phyloP scores from a whole-genome alignment of 257 asterid species.

The Asclepias syriaca region DNA sequence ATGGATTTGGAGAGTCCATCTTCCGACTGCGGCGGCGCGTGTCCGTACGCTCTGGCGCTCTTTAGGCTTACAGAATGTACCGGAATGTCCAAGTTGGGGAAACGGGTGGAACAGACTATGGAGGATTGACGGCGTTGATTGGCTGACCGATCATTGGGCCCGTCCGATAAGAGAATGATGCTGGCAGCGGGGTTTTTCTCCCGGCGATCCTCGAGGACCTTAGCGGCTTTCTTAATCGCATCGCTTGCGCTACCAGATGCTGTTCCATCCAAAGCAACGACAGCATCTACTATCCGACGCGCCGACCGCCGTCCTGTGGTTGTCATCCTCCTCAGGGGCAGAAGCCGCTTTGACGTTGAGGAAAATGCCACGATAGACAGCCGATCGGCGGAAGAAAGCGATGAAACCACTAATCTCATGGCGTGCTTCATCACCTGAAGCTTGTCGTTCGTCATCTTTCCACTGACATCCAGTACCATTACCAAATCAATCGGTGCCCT shows the following conservation, averaged over 20 bases:
- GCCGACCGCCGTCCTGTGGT: conserved; percentile 69
- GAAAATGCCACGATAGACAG: conserved; percentile 92
- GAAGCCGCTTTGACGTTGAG: conserved; percentile 68
- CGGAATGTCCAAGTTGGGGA: conserved; percentile 49
- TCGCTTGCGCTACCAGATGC: conserved; percentile 52
- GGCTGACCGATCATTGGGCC: conserved; percentile 32
- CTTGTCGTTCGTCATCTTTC: conserved; percentile 50
- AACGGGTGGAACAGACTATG: conserved; percentile 54
- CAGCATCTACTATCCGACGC: conserved; percentile 78
- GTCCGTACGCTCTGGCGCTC: conserved; percentile 28
- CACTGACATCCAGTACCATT: conserved; percentile 66
- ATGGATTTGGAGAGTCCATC: conserved; percentile 38
- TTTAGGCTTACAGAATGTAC: conserved; percentile 51
- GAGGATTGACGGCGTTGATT: conserved; percentile 22
- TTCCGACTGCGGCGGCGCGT: conserved; percentile 29
- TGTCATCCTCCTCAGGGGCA: conserved; percentile 82
- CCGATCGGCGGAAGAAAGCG: conserved; percentile 76
- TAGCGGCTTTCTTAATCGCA: conserved; percentile 82
- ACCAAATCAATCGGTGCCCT: conserved; percentile 84
- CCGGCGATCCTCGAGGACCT: conserved; percentile 92
- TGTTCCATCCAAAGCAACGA: conserved; percentile 55
- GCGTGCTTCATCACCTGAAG: conserved; percentile 62
- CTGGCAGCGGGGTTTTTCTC: conserved; percentile 64
- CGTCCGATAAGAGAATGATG: conserved; percentile 63
- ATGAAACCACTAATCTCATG: conserved; percentile 66